A percentile compares a stretch with the other conserved stretches of the same genome.
Conservation (phyloP, 257 asterid genomes). For the Linaria vulgaris region DNA sequence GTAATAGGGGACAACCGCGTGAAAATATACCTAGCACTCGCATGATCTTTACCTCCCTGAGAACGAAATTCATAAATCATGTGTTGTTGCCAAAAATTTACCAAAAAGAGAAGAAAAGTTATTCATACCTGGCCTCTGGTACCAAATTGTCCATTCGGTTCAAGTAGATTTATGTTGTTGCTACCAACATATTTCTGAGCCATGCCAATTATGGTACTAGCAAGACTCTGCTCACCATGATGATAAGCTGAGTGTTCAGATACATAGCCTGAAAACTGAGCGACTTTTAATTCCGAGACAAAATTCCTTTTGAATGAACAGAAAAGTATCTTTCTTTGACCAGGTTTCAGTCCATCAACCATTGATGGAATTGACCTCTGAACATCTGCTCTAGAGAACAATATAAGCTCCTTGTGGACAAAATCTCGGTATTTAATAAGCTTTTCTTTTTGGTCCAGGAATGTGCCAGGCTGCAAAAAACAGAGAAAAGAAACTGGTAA, state of each 20-base stretch:
- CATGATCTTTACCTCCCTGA: conserved; percentile 99
- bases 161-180: conserved; percentile 84
- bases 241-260: conserved; percentile 99
- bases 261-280: conserved; percentile 94
- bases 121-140: conserved; percentile 72
- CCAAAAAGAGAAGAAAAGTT: background rate
- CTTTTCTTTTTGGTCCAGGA: conserved; percentile 66
- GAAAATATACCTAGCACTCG: conserved; percentile 85
- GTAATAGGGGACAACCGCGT: conserved; percentile 72
- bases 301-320: conserved; percentile 92
- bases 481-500: background rate
- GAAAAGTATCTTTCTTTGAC: conserved; percentile 92
- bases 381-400: conserved; percentile 91
- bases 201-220: conserved; percentile 92
- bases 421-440: conserved; percentile 79
- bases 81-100: background rate
- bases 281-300: conserved; percentile 80
- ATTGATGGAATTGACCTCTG: conserved; percentile 98
- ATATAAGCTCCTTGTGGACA: conserved; percentile 90
- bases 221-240: conserved; percentile 97
- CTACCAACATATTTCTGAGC: conserved; percentile 95
- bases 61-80: conserved; percentile 2
- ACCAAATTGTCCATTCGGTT: conserved; percentile 97
- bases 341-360: conserved; percentile 99
- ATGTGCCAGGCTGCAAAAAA: conserved; percentile 86